phyloP scores from a whole-genome alignment of 2,329 filamentous ascomycete genomes.

The Fusarium acutatum region DNA sequence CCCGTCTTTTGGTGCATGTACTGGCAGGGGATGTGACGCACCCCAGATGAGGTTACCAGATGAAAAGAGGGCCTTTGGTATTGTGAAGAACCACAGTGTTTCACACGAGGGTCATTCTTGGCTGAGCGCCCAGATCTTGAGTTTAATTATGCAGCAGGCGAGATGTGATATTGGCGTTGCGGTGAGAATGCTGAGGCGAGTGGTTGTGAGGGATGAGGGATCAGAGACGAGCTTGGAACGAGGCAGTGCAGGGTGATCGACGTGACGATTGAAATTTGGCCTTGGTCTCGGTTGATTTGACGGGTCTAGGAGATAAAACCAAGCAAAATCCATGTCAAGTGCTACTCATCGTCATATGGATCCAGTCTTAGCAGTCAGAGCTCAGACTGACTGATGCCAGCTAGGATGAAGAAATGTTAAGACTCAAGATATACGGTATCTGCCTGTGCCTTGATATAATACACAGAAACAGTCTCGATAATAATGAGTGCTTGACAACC shows the following conservation, averaged over 20 bases:
- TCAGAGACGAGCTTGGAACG: neutral
- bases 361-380: neutral
- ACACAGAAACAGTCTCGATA: neutral
- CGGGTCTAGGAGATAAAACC: neutral
- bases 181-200: slow-evolving; percentile 2
- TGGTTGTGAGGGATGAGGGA: neutral
- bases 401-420: neutral
- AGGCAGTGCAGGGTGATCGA: slow-evolving; percentile 29
- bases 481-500: neutral
- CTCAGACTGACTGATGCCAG: neutral
- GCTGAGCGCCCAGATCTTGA: slow-evolving; percentile 1
- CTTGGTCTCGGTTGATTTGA: slow-evolving; percentile 11
- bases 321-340: slow-evolving; percentile 16
- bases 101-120: slow-evolving; percentile 21
- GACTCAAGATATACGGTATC: neutral
- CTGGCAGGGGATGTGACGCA: slow-evolving; percentile 9
- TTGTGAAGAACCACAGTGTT: slow-evolving; percentile 12
- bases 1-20: slow-evolving; percentile 11
- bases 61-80: slow-evolving; percentile 29
- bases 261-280: slow-evolving; percentile 44
- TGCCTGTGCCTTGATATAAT: neutral
- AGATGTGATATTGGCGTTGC: neutral
- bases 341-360: slow-evolving; percentile 14
- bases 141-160: neutral
- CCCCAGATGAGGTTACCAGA: neutral